Conservation (phyloP, 1,284 basidiomycete species). For the Tilletia indica region DNA sequence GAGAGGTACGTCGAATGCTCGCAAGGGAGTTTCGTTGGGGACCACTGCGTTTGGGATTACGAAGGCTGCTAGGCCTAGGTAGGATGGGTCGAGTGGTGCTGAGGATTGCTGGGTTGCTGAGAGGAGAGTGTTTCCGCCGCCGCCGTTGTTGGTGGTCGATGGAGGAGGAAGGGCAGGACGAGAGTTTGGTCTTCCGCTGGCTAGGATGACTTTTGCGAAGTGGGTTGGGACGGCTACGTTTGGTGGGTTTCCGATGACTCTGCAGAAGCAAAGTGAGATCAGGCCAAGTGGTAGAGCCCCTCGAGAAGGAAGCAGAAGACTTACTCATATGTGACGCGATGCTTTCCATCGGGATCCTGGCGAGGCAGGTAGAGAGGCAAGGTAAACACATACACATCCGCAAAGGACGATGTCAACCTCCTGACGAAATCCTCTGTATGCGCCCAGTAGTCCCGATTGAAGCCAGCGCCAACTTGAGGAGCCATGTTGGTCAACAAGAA, state of each 20-base stretch:
- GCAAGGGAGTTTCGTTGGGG: conserved; percentile 47
- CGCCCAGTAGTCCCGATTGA: conserved; percentile 85
- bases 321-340: conserved; percentile 73
- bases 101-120: neutral
- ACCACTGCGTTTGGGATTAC: conserved; percentile 55
- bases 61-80: conserved; percentile 40
- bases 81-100: conserved; percentile 10
- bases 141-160: conserved; percentile 15
- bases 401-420: conserved; percentile 76
- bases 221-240: conserved; percentile 92
- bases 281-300: too few species aligned
- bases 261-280: conserved; percentile 51
- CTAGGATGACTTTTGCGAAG: conserved; percentile 92
- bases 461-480: conserved; percentile 94
- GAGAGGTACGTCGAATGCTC: conserved; percentile 58
- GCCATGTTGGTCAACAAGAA: conserved; percentile 94
- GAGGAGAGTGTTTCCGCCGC: neutral
- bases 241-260: conserved; percentile 89
- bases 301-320: conserved; percentile 18
- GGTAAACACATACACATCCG: conserved; percentile 96
- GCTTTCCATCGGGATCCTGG: conserved; percentile 74
- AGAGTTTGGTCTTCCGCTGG: conserved; percentile 48
- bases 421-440: conserved; percentile 95
- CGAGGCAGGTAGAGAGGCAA: conserved; percentile 93
- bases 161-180: conserved; percentile 62